These are phyloP conservation scores for Xylaria grammica DNA, from an alignment of 495 filamentous ascomycete genomes.

Conservation along the genomic window DNA sequence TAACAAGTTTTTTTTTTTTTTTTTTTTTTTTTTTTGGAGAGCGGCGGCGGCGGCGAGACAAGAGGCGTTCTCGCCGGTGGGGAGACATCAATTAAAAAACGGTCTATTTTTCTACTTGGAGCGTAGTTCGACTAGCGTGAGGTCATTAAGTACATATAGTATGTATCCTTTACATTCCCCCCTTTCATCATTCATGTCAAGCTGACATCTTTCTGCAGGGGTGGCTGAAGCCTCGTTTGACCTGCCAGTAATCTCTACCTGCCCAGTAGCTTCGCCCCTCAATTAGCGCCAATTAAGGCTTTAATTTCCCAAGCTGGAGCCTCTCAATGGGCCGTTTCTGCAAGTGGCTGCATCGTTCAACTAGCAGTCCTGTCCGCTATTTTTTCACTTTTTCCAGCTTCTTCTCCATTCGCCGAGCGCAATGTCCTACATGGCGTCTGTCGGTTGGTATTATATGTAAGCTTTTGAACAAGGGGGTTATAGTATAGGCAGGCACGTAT, in stretches of 20 bases:
- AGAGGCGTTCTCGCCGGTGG: too few relatives aligned
- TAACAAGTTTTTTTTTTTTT: too few relatives aligned
- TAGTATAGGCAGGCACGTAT: neutral
- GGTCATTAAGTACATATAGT: too few relatives aligned
- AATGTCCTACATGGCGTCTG: slow-evolving; percentile 6
- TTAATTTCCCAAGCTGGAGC: slow-evolving; percentile 15
- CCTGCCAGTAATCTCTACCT: too few relatives aligned
- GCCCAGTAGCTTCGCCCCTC: slow-evolving; percentile 13
- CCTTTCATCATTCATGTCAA: neutral
- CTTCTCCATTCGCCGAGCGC: neutral
- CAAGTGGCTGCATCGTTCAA: neutral
- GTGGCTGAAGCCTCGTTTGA: slow-evolving; percentile 3
- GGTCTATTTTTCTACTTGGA: too few relatives aligned
- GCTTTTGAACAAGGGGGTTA: too few relatives aligned
- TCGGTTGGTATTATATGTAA: too few relatives aligned
- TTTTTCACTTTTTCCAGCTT: neutral
- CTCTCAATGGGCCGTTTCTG: neutral
- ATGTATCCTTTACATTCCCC: neutral
- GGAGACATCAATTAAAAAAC: too few relatives aligned
- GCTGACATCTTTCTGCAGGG: neutral
- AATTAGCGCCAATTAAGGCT: slow-evolving; percentile 10
- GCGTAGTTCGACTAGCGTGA: too few relatives aligned
- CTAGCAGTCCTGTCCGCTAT: too few relatives aligned
- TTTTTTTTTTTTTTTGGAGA: too few relatives aligned
- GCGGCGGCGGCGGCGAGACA: too few relatives aligned